phyloP scores from a whole-genome alignment of 2,329 filamentous ascomycete species.

The Hypoxylon sp. region DNA sequence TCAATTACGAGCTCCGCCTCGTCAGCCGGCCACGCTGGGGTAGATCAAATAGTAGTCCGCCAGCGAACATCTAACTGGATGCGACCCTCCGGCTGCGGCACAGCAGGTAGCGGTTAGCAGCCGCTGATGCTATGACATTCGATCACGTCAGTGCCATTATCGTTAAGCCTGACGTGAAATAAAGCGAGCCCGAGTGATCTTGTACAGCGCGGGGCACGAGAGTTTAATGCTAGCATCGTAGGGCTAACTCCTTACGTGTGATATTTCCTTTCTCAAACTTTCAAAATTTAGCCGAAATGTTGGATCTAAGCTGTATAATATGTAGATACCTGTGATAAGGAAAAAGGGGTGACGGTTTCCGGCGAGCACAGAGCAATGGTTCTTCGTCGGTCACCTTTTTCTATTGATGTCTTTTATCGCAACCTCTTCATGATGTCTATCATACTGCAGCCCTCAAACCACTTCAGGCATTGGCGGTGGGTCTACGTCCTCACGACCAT shows the following conservation, averaged over 20 bases:
- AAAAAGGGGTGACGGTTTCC: no score
- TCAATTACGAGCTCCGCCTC: background rate
- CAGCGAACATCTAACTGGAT: background rate
- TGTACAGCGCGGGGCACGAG: background rate
- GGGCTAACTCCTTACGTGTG: background rate
- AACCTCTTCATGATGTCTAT: background rate
- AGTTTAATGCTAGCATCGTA: no score
- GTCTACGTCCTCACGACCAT: slow-evolving; percentile 6
- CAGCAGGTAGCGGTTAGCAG: background rate
- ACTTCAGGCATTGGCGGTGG: slow-evolving; percentile 8
- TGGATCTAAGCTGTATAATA: no score
- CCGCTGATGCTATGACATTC: background rate
- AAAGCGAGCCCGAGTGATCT: background rate
- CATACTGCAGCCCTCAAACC: background rate
- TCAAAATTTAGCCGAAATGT: no score
- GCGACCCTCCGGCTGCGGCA: background rate
- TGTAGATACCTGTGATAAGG: no score
- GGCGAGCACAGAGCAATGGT: no score
- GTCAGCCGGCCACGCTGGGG: background rate
- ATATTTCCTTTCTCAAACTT: background rate
- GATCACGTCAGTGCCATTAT: background rate
- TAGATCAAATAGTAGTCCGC: slow-evolving; percentile 7
- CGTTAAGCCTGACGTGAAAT: background rate
- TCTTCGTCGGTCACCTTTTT: background rate
- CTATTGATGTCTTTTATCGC: background rate